Evolutionary conservation across 2,329 filamentous ascomycete species (phyloP).

Genomic region (Arthrobotrys iridis): DNA sequence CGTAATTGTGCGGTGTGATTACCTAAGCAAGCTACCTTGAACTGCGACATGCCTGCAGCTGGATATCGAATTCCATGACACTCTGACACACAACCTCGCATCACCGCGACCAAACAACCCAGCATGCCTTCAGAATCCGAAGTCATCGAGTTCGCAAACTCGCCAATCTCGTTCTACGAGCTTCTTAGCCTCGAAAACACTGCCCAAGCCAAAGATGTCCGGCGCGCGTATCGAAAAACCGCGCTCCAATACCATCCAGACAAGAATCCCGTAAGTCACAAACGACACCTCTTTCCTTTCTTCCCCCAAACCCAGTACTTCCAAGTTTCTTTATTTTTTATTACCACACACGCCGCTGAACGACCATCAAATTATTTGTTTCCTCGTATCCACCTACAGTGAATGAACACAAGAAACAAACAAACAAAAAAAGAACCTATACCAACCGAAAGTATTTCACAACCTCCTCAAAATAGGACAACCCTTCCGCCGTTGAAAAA

Average conservation of each 20-base stretch:
- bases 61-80: slow-evolving; percentile 1
- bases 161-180: slow-evolving; percentile 65
- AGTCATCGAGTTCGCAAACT: slow-evolving; percentile 56
- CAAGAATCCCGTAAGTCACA: slow-evolving; percentile 63
- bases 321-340: neutral
- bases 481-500: slow-evolving; percentile 64
- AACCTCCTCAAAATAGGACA: slow-evolving; percentile 38
- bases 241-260: slow-evolving; percentile 68
- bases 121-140: slow-evolving; percentile 56
- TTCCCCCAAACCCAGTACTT: neutral
- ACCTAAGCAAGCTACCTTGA: too few species aligned
- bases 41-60: too few species aligned
- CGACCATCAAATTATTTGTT: neutral
- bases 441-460: slow-evolving; percentile 28
- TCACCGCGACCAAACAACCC: neutral
- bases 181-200: slow-evolving; percentile 64
- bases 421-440: neutral
- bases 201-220: slow-evolving; percentile 63
- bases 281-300: too few species aligned
- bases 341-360: slow-evolving; percentile 39
- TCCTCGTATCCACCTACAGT: slow-evolving; percentile 5
- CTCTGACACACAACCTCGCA: slow-evolving; percentile 3
- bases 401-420: slow-evolving; percentile 13
- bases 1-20: too few species aligned
- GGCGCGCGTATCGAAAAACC: slow-evolving; percentile 66